Conservation (phyloP, 2,329 filamentous ascomycete genomes). For the Diaporthe sp. region DNA sequence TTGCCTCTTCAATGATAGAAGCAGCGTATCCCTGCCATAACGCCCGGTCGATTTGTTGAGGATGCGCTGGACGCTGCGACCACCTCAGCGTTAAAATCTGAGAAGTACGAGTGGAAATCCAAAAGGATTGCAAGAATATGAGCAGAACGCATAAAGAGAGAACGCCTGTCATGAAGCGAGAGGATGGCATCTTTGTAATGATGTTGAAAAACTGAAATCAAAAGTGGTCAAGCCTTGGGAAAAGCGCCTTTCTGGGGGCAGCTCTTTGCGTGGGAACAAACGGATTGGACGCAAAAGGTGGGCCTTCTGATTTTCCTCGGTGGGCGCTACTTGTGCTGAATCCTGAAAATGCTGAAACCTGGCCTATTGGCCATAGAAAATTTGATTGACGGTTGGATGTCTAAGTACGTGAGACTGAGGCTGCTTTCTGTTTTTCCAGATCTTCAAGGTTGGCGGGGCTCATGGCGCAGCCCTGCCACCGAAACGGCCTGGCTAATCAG, state of each 20-base stretch:
- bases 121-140: neutral
- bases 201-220: neutral
- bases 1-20: neutral
- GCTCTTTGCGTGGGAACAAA: too few species aligned
- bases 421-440: neutral
- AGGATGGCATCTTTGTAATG: neutral
- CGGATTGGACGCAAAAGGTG: too few species aligned
- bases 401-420: too few species aligned
- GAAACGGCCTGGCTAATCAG: neutral
- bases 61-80: neutral
- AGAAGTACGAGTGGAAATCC: too few species aligned
- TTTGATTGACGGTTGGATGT: too few species aligned
- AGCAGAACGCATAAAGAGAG: neutral
- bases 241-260: neutral
- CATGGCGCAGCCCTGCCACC: neutral
- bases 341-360: too few species aligned
- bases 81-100: too few species aligned
- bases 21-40: neutral
- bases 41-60: neutral
- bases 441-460: too few species aligned
- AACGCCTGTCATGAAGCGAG: neutral
- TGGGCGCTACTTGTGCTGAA: too few species aligned
- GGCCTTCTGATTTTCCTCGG: too few species aligned
- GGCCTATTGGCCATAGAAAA: too few species aligned
- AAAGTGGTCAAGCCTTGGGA: neutral